Evolutionary conservation across 2,329 filamentous ascomycete species (phyloP).

Genomic region (Myriosclerotinia scirpicola): DNA sequence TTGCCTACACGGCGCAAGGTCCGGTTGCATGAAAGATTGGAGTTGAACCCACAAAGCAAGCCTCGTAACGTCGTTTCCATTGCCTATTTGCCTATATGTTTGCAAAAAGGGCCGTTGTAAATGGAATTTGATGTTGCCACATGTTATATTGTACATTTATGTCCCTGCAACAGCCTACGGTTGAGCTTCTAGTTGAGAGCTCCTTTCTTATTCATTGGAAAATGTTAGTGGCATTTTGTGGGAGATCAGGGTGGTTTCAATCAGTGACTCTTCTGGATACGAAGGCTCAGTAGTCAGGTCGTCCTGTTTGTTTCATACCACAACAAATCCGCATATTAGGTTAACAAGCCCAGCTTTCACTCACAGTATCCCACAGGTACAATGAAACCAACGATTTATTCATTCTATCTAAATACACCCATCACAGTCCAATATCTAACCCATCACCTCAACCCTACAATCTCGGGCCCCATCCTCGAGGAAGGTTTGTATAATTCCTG

Average conservation of each 20-base stretch:
- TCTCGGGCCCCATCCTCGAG: not conserved
- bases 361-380: not conserved
- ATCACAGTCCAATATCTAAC: not conserved
- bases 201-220: not conserved
- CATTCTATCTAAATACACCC: not conserved
- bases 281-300: too few relatives aligned
- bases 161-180: too few relatives aligned
- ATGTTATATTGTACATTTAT: too few relatives aligned
- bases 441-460: not conserved
- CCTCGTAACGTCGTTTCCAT: too few relatives aligned
- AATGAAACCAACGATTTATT: not conserved
- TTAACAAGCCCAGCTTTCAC: not conserved
- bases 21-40: too few relatives aligned
- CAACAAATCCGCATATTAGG: not conserved
- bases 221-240: not conserved
- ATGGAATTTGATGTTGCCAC: too few relatives aligned
- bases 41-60: too few relatives aligned
- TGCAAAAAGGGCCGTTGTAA: too few relatives aligned
- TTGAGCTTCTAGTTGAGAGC: not conserved
- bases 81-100: too few relatives aligned
- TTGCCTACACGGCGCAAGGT: too few relatives aligned
- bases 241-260: too few relatives aligned
- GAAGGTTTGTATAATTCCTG: not conserved
- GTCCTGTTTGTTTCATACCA: not conserved
- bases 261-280: not conserved